Evolutionary conservation across 805 yeast genomes (phyloP).

Genomic region (Saccharomycopsis oosterbeekiorum): DNA sequence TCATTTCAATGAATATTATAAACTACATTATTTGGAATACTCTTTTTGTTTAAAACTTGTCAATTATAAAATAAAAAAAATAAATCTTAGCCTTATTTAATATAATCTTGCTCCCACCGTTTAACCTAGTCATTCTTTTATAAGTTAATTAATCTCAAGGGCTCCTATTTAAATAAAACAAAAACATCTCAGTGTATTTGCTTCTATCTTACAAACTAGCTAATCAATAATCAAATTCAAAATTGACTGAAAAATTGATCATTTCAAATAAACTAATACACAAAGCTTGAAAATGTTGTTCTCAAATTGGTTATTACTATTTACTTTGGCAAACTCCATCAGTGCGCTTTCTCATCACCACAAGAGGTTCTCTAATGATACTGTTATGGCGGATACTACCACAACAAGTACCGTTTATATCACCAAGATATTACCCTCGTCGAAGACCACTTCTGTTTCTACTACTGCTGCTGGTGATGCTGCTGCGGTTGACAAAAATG

Average conservation of each 20-base stretch:
- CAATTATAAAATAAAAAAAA: too few species aligned
- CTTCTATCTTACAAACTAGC: background rate
- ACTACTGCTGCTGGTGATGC: background rate
- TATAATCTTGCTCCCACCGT: background rate
- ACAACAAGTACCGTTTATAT: constrained; percentile 2
- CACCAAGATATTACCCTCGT: background rate
- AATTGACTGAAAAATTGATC: too few species aligned
- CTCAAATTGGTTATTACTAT: background rate
- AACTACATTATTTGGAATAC: too few species aligned
- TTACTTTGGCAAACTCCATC: background rate
- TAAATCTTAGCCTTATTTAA: too few species aligned
- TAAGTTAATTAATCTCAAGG: background rate
- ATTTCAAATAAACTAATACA: too few species aligned
- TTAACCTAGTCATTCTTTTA: constrained; percentile 1
- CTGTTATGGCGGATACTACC: constrained; percentile 3
- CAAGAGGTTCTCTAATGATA: constrained; percentile 4
- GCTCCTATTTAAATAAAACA: background rate
- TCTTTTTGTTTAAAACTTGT: too few species aligned
- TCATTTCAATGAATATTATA: too few species aligned
- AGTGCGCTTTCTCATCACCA: background rate
- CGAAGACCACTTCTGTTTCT: background rate
- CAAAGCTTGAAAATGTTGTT: background rate
- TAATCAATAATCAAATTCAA: background rate
- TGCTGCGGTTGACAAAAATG: background rate
- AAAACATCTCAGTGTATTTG: too few species aligned